Percentiles rank a stretch among this genome's conserved stretches.
Conservation (phyloP, 352 stramenopile genomes). For the Peronospora farinosa region DNA sequence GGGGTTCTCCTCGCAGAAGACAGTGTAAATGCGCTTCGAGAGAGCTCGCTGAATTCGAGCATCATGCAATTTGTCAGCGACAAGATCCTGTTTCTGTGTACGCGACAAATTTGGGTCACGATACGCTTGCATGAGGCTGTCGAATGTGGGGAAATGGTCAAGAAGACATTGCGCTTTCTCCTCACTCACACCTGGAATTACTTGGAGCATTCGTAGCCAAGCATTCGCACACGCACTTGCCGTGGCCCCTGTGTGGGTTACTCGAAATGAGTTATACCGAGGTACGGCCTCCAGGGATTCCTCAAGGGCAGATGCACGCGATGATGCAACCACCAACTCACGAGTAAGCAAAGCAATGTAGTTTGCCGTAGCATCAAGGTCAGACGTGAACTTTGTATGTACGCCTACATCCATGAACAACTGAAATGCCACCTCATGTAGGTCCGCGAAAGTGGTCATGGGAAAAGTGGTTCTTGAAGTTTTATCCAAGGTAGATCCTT, state of each 20-base stretch:
- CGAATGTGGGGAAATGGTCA: conserved; percentile 55
- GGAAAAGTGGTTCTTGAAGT: neutral
- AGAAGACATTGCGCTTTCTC: conserved; percentile 60
- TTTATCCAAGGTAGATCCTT: neutral
- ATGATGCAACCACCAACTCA: conserved; percentile 42
- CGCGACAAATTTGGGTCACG: conserved; percentile 28
- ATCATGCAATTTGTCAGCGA: conserved; percentile 45
- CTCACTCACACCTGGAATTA: conserved; percentile 67
- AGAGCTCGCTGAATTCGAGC: conserved; percentile 38
- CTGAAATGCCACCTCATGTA: conserved; percentile 57
- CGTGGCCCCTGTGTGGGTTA: conserved; percentile 37
- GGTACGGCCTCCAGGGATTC: conserved; percentile 54
- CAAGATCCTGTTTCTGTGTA: conserved; percentile 47
- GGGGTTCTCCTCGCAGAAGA: conserved; percentile 44
- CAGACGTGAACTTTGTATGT: conserved; percentile 63
- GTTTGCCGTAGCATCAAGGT: conserved; percentile 41
- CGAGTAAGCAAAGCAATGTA: conserved; percentile 54
- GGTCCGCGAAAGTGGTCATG: conserved; percentile 42
- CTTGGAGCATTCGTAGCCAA: conserved; percentile 77
- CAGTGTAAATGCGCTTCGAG: conserved; percentile 48
- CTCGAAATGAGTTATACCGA: conserved; percentile 55
- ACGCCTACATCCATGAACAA: conserved; percentile 54
- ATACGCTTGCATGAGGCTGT: conserved; percentile 45
- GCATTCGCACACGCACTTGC: conserved; percentile 46
- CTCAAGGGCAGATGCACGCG: conserved; percentile 34